These are phyloP conservation scores for Nannochloropsis gaditana DNA, from an alignment of 108 stramenopile genomes.

Conservation along the genomic window DNA sequence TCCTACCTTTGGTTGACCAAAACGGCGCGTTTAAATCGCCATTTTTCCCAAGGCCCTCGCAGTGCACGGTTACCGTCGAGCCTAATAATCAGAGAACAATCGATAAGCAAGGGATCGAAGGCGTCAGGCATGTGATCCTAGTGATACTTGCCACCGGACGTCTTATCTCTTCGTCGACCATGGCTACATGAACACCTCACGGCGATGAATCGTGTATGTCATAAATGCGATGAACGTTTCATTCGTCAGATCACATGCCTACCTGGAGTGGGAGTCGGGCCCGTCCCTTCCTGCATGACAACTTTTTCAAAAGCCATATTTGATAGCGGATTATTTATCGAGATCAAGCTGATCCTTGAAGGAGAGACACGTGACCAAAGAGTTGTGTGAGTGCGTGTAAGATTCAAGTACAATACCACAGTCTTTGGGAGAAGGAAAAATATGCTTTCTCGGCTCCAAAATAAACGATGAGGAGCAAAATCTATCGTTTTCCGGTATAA, in stretches of 20 bases:
- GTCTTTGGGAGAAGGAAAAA: too few species aligned
- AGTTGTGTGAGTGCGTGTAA: too few species aligned
- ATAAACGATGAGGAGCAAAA: too few species aligned
- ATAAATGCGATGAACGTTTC: too few species aligned
- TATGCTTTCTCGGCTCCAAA: too few species aligned
- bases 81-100: background rate
- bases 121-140: background rate
- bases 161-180: background rate
- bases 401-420: too few species aligned
- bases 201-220: too few species aligned
- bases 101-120: background rate
- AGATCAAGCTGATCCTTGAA: too few species aligned
- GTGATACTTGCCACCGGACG: background rate
- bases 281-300: background rate
- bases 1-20: background rate
- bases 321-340: background rate
- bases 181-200: too few species aligned
- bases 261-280: background rate
- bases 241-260: background rate
- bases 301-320: conserved; percentile 19
- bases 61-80: conserved; percentile 23
- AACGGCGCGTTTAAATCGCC: conserved; percentile 13
- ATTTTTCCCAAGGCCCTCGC: conserved; percentile 23
- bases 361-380: too few species aligned
- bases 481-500: too few species aligned